Percentiles rank a stretch among this genome's conserved stretches.
Evolutionary conservation across 176 grass and related monocot genomes (phyloP).

Genomic region (Oryza punctata): DNA sequence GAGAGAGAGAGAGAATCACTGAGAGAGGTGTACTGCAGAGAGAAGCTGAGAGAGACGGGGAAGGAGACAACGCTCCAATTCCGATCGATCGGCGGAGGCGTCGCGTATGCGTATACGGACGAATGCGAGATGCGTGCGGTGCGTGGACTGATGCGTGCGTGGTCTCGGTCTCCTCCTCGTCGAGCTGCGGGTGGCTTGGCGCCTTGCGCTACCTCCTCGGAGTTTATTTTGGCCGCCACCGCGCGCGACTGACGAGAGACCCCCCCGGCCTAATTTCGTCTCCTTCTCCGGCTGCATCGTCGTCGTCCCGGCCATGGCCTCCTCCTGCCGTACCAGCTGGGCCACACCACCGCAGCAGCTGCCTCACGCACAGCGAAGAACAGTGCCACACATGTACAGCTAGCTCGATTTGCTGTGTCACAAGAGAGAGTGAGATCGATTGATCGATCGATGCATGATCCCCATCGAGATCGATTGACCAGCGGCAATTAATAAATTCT

Average conservation of each 20-base stretch:
- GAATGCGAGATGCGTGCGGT: background rate
- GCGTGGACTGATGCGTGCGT: constrained; percentile 5
- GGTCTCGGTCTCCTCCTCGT: background rate
- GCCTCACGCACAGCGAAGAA: background rate
- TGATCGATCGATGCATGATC: background rate
- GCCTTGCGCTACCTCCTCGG: background rate
- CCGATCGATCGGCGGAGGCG: background rate
- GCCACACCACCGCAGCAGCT: background rate
- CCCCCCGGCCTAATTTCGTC: background rate
- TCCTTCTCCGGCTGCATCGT: background rate
- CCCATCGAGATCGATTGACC: background rate
- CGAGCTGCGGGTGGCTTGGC: background rate
- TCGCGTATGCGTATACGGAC: background rate
- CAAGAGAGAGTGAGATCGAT: background rate
- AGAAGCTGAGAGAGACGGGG: background rate
- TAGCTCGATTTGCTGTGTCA: no score
- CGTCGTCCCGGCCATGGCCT: no score
- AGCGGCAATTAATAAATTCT: no score
- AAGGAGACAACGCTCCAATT: constrained; percentile 43
- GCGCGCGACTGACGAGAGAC: background rate
- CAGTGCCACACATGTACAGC: background rate
- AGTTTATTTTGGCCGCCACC: background rate
- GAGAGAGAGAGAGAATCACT: no score
- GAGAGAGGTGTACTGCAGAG: background rate
- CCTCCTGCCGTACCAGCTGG: background rate